Evolutionary conservation across 352 stramenopile genomes (phyloP).

Genomic region (Phytopythium mirpurense): DNA sequence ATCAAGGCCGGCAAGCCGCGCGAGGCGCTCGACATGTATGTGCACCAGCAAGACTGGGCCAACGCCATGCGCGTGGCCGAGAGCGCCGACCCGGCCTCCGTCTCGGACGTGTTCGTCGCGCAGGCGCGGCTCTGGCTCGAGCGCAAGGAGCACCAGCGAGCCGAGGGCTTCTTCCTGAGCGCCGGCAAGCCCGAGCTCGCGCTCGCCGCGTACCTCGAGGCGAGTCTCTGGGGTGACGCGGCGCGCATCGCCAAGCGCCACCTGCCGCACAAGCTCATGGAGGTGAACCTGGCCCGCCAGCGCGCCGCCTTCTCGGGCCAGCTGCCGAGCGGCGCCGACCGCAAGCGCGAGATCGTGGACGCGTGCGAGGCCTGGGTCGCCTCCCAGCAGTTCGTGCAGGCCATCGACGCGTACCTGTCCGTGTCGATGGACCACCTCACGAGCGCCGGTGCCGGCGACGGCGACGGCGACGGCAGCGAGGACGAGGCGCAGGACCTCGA

Average conservation of each 20-base stretch:
- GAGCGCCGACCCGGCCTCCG: slow-evolving; percentile 81
- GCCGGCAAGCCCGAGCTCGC: slow-evolving; percentile 90
- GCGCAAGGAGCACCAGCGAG: slow-evolving; percentile 74
- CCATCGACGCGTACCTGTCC: slow-evolving; percentile 91
- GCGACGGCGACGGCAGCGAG: neutral
- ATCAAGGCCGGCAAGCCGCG: slow-evolving; percentile 90
- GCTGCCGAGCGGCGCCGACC: slow-evolving; percentile 34
- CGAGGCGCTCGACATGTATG: slow-evolving; percentile 95
- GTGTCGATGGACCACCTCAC: slow-evolving; percentile 62
- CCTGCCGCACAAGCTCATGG: slow-evolving; percentile 89
- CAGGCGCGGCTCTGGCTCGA: slow-evolving; percentile 87
- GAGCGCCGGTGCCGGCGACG: neutral
- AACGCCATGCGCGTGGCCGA: slow-evolving; percentile 91
- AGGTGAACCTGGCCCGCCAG: slow-evolving; percentile 87
- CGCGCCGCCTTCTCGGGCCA: slow-evolving; percentile 66
- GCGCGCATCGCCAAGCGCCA: slow-evolving; percentile 88
- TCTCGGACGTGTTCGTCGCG: slow-evolving; percentile 89
- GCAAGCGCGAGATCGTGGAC: slow-evolving; percentile 78
- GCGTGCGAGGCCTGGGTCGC: slow-evolving; percentile 87
- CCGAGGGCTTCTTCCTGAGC: slow-evolving; percentile 90
- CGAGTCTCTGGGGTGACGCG: slow-evolving; percentile 84
- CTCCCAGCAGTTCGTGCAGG: slow-evolving; percentile 85
- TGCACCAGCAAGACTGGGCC: slow-evolving; percentile 92
- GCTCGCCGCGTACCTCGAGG: slow-evolving; percentile 84
- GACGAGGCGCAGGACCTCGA: slow-evolving; percentile 72